Base-by-base conservation (phyloP, 805 yeast genomes). In the Wickerhamiella musiphila region DNA sequence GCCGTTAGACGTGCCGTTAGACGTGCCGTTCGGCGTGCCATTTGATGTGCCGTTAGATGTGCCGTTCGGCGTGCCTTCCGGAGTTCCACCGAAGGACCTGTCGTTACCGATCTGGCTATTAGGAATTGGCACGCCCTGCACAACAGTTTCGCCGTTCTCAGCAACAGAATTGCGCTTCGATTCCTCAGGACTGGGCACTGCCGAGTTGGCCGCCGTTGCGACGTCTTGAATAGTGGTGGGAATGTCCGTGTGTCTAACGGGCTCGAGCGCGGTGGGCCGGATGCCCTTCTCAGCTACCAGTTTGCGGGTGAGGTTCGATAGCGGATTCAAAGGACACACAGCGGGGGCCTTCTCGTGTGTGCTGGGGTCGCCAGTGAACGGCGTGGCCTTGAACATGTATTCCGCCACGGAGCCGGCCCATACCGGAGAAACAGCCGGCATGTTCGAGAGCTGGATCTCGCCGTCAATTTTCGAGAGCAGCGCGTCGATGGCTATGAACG, bases 401-500 rank as follows among this genome's bases (percentile, higher is more conserved):
- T 17, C 29, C 7, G 12, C 12, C 23, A 35, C 38, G 16, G 34
- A 34, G 10, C 25, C 40, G 4, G 12, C 28, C 50, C 50, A 46
- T 2, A 46, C 36, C 4, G 50, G 50, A 3, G 39, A 14, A 16
- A 22, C 14, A 21, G 11, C 5, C 21, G 42, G 36, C 34, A 48
- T 34, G 13, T 24, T 4, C 18, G 40, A 13, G 24, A 40, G 37
- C 18, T 29, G 20, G n/a, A 46, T 39, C 28, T 42, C 45, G n/a
- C 34, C 32, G 29, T 46, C 50, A 5, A 44, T 32, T 10, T 35
- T 31, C 11, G 46, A 41, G 18, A 45, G 40, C 32, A 60, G 37
- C 30, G 73, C 62, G 46, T 79, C 92, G 15, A 77, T 56, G 1
- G 82, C 69, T 39, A 83, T 70, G 48, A 74, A 76, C 2, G 94